phyloP scores from a whole-genome alignment of 139 green algal species.

The Chlamydomonas incerta region DNA sequence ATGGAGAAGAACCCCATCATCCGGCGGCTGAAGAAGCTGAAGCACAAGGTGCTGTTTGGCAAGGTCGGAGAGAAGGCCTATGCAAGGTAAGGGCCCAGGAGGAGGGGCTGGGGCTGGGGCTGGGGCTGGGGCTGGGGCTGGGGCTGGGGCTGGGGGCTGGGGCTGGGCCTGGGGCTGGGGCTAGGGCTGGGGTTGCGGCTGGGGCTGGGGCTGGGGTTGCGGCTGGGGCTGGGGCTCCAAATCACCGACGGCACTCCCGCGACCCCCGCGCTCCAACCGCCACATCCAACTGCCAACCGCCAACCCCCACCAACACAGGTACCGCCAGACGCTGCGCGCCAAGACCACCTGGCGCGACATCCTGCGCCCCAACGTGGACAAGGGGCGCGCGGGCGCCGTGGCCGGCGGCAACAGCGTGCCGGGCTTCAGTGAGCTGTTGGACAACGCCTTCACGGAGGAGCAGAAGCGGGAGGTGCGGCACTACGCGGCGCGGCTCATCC shows the following conservation, averaged over 20 bases:
- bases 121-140: too few species aligned
- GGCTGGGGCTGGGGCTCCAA: too few species aligned
- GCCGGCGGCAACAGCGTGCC: not conserved
- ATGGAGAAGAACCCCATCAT: constrained; percentile 21
- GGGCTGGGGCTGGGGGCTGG: too few species aligned
- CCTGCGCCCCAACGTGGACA: constrained; percentile 20
- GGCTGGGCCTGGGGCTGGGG: too few species aligned
- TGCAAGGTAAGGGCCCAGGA: not conserved
- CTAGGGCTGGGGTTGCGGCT: too few species aligned
- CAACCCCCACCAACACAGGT: too few species aligned
- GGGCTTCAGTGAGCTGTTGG: constrained; percentile 5
- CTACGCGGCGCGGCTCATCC: constrained; percentile 20
- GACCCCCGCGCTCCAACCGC: too few species aligned
- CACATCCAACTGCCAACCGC: too few species aligned
- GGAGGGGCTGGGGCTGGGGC: too few species aligned
- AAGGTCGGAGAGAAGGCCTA: constrained; percentile 29
- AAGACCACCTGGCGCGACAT: constrained; percentile 31
- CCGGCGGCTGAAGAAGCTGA: constrained; percentile 36
- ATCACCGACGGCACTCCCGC: too few species aligned
- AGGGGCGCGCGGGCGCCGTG: too few species aligned
- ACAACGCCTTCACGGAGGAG: constrained; percentile 32
- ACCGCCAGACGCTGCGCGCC: constrained; percentile 5
- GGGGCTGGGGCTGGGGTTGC: too few species aligned
- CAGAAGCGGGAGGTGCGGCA: constrained; percentile 19
- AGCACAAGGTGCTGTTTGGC: constrained; percentile 38